Evolutionary conservation across 78 protist species (phyloP).

Genomic region (Isochrysis galbana): DNA sequence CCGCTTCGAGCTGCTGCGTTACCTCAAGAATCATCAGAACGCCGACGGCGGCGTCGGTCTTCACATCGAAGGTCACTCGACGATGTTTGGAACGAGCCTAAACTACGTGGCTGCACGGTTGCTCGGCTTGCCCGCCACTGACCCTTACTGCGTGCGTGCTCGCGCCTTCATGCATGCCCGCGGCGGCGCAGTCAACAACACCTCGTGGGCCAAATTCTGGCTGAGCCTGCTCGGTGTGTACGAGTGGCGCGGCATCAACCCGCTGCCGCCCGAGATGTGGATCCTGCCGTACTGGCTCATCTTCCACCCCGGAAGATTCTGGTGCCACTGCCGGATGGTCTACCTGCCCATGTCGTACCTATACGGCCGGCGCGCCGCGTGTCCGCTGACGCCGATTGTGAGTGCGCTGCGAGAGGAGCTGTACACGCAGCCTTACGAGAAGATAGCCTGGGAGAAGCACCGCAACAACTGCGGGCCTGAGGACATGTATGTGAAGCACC

Average conservation of each 20-base stretch:
- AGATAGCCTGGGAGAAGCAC: slow-evolving; percentile 1
- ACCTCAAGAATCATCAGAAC: slow-evolving; percentile 10
- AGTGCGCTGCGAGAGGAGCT: slow-evolving; percentile 27
- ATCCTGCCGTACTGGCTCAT: slow-evolving; percentile 74
- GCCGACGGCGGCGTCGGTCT: slow-evolving; percentile 48
- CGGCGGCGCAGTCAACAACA: slow-evolving; percentile 78
- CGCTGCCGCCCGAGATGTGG: slow-evolving; percentile 87
- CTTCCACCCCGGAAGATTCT: slow-evolving; percentile 75
- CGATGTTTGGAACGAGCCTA: slow-evolving; percentile 86
- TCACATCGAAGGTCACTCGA: slow-evolving; percentile 78
- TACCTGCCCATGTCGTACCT: slow-evolving; percentile 88
- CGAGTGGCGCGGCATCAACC: slow-evolving; percentile 75
- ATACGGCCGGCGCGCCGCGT: slow-evolving; percentile 58
- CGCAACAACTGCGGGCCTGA: slow-evolving; percentile 2
- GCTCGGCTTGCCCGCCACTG: slow-evolving; percentile 69
- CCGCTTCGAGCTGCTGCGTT: neutral
- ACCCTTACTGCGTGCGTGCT: slow-evolving; percentile 44
- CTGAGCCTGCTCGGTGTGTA: slow-evolving; percentile 65
- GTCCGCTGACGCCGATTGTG: neutral
- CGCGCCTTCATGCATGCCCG: slow-evolving; percentile 48
- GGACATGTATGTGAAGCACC: neutral
- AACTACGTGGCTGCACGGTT: slow-evolving; percentile 82
- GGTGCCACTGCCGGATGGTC: slow-evolving; percentile 93
- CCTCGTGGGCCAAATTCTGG: slow-evolving; percentile 93
- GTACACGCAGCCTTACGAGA: neutral